A percentile compares a stretch with the other conserved stretches of the same genome.
Conservation (phyloP, 2,329 filamentous ascomycete genomes). For the Stachybotrys elegans region DNA sequence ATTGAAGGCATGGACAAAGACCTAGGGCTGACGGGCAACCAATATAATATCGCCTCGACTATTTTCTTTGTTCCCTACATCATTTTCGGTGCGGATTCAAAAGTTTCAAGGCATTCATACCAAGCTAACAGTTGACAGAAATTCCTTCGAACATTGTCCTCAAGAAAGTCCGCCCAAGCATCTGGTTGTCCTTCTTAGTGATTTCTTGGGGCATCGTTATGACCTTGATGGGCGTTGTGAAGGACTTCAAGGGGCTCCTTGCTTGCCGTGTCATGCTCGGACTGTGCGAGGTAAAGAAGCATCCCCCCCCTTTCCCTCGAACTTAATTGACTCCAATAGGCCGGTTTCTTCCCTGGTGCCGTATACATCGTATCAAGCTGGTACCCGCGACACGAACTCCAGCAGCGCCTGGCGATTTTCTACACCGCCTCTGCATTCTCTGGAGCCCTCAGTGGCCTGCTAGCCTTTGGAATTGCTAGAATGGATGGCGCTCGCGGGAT, state of each 20-base stretch:
- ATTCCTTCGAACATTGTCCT: slow-evolving; percentile 29
- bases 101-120: not conserved
- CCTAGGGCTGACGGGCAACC: slow-evolving; percentile 40
- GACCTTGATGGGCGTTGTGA: slow-evolving; percentile 37
- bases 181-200: slow-evolving; percentile 27
- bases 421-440: slow-evolving; percentile 28
- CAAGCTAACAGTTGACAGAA: slow-evolving; percentile 19
- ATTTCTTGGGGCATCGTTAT: slow-evolving; percentile 39
- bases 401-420: slow-evolving; percentile 25
- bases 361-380: slow-evolving; percentile 22
- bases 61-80: slow-evolving; percentile 56
- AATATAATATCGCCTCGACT: slow-evolving; percentile 45
- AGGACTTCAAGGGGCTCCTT: slow-evolving; percentile 40
- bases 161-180: slow-evolving; percentile 26
- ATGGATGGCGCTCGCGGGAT: slow-evolving; percentile 37
- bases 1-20: slow-evolving; percentile 39
- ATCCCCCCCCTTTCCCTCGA: no score
- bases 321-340: slow-evolving; percentile 12
- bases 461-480: slow-evolving; percentile 37
- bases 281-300: slow-evolving; percentile 32
- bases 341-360: slow-evolving; percentile 32
- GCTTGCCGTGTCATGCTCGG: slow-evolving; percentile 36
- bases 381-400: slow-evolving; percentile 23
- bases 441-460: slow-evolving; percentile 39
- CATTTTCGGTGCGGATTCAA: slow-evolving; percentile 16